Evolutionary conservation across 2,329 filamentous ascomycete species (phyloP).

Genomic region (Aspergillus persii): DNA sequence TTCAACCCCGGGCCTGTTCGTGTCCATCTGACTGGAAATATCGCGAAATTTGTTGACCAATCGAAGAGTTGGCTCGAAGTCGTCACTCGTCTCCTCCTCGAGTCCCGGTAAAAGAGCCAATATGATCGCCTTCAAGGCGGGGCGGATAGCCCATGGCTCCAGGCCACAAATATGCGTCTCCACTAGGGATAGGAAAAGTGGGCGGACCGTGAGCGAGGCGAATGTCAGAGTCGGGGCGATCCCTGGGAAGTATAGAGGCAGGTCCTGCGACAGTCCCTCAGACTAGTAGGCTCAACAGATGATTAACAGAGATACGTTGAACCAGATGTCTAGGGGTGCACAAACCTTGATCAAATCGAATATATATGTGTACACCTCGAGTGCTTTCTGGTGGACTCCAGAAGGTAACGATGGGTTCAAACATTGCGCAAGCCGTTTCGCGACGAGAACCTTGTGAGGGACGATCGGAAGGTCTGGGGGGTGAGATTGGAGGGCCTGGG

Average conservation of each 20-base stretch:
- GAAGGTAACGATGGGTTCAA: constrained; percentile 90
- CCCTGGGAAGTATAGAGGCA: constrained; percentile 85
- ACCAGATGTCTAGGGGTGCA: background rate
- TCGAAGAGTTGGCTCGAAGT: constrained; percentile 83
- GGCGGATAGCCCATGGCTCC: constrained; percentile 69
- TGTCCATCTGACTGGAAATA: constrained; percentile 55
- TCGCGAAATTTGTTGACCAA: constrained; percentile 76
- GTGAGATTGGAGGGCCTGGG: constrained; percentile 80
- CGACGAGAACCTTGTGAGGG: constrained; percentile 77
- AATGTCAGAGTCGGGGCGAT: constrained; percentile 88
- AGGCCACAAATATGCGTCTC: constrained; percentile 76
- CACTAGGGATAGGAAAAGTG: constrained; percentile 78
- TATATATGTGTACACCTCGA: constrained; percentile 89
- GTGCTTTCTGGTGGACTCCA: constrained; percentile 93
- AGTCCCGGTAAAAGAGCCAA: constrained; percentile 85
- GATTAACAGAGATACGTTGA: constrained; percentile 12
- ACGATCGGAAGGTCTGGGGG: constrained; percentile 69
- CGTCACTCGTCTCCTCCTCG: constrained; percentile 95
- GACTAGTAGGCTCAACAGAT: constrained; percentile 35
- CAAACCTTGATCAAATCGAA: constrained; percentile 78
- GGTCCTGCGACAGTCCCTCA: constrained; percentile 75
- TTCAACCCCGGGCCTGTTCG: constrained; percentile 48
- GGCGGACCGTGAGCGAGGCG: constrained; percentile 85
- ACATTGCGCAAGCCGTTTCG: constrained; percentile 91
- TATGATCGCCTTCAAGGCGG: constrained; percentile 86